These are phyloP conservation scores for Escallonia rubra DNA, from an alignment of 129 eudicot genomes.

Conservation along the genomic window DNA sequence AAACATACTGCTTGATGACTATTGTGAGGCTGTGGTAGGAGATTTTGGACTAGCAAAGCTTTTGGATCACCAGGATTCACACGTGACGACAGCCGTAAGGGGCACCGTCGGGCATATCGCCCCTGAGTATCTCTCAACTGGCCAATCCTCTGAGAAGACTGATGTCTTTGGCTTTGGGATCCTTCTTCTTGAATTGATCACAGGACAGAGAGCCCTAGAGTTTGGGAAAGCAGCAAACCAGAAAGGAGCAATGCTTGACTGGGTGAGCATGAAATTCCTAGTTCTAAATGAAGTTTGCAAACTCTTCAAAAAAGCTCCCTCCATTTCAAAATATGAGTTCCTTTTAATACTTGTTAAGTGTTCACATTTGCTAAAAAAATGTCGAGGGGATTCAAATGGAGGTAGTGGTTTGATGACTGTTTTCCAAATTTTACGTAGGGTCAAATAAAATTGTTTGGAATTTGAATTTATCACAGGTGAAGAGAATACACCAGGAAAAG, in stretches of 20 bases:
- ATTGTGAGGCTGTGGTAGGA: conserved; percentile 86
- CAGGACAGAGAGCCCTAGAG: conserved; percentile 79
- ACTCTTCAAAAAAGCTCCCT: not conserved
- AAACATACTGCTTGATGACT: conserved; percentile 71
- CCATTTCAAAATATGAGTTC: not conserved
- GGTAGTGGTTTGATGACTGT: conserved; percentile 6
- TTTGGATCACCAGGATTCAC: conserved; percentile 87
- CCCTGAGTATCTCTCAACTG: conserved; percentile 87
- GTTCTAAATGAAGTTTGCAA: not conserved
- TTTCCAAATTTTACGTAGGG: not conserved
- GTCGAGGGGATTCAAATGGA: not conserved
- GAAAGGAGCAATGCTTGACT: conserved; percentile 84
- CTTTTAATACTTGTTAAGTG: not conserved
- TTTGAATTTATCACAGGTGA: conserved; percentile 40
- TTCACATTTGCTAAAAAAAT: too few relatives aligned
- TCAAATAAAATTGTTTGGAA: not conserved
- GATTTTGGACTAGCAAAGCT: conserved; percentile 90
- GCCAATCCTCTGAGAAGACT: conserved; percentile 85
- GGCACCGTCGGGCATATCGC: conserved; percentile 93
- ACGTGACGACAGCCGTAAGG: conserved; percentile 81
- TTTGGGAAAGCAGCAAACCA: conserved; percentile 80
- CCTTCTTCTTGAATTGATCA: conserved; percentile 73
- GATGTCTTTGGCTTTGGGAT: conserved; percentile 88
- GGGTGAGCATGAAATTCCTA: conserved; percentile 42
- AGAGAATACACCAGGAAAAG: conserved; percentile 65